Conservation (phyloP, 805 yeast genomes). For the Danielia reshetovae region DNA sequence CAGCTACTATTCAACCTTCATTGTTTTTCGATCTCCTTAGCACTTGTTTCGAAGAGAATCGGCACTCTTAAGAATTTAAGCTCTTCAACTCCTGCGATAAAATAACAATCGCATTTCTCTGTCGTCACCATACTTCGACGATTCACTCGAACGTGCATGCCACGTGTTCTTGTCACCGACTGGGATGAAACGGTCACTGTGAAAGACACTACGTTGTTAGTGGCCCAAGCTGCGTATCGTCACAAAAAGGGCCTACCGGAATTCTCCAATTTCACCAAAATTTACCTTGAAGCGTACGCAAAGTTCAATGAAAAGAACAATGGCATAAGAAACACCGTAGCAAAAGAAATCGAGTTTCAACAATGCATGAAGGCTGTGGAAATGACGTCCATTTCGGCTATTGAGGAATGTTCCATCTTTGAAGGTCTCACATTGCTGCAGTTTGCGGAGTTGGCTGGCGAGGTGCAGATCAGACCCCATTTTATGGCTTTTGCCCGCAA, state of each 20-base stretch:
- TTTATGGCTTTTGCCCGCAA: constrained; percentile 31
- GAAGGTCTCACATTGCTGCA: constrained; percentile 31
- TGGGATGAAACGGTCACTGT: constrained; percentile 67
- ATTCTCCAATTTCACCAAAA: constrained; percentile 41
- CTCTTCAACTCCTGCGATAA: background rate
- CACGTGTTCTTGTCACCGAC: constrained; percentile 41
- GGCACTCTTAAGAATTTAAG: no score
- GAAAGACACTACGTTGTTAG: constrained; percentile 49
- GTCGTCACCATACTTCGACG: background rate
- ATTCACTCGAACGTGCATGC: background rate
- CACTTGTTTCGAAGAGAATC: no score
- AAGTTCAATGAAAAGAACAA: constrained; percentile 18
- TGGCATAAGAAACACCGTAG: constrained; percentile 28
- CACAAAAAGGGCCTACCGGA: constrained; percentile 35
- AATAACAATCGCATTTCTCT: no score
- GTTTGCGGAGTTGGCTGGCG: constrained; percentile 30
- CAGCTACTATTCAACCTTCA: no score
- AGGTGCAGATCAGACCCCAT: constrained; percentile 38
- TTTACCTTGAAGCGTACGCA: constrained; percentile 37
- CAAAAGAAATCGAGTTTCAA: constrained; percentile 45
- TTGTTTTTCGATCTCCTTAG: no score
- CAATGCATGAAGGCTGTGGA: constrained; percentile 44
- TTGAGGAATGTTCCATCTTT: constrained; percentile 37
- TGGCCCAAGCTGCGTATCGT: constrained; percentile 47
- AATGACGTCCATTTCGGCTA: constrained; percentile 42